phyloP scores from a whole-genome alignment of 2,329 filamentous ascomycete genomes.

The Neurospora sp. region DNA sequence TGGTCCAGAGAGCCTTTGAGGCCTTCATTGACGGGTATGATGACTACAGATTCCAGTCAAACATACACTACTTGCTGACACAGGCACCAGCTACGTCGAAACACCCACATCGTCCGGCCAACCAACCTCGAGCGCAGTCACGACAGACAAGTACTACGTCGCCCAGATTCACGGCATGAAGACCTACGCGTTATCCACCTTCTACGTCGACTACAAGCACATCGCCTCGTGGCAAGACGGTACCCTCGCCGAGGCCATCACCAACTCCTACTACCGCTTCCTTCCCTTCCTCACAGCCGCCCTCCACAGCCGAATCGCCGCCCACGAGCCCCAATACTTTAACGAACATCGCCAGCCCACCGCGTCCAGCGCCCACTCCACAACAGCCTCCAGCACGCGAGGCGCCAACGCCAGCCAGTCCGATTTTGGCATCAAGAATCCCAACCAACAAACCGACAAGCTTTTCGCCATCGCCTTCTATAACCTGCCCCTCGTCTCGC shows the following conservation, averaged over 20 bases:
- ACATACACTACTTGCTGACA: constrained; percentile 1
- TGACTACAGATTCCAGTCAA: constrained; percentile 16
- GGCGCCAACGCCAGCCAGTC: constrained; percentile 49
- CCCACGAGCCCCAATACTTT: constrained; percentile 91
- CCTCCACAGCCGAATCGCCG: constrained; percentile 85
- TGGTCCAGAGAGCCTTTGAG: constrained; percentile 68
- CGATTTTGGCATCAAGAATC: constrained; percentile 63
- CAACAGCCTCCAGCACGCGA: constrained; percentile 53
- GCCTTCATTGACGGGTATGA: constrained; percentile 66
- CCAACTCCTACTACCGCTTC: constrained; percentile 89
- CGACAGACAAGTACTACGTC: constrained; percentile 75
- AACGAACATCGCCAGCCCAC: constrained; percentile 81
- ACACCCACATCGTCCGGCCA: constrained; percentile 53
- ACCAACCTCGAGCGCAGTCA: constrained; percentile 58
- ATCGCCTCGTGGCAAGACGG: constrained; percentile 67
- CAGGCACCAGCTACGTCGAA: constrained; percentile 48
- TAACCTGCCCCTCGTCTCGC: constrained; percentile 78
- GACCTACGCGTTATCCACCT: constrained; percentile 65
- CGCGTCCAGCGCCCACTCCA: constrained; percentile 60
- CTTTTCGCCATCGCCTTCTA: constrained; percentile 90
- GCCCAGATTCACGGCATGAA: constrained; percentile 73
- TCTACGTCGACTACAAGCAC: constrained; percentile 83
- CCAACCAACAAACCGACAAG: constrained; percentile 94
- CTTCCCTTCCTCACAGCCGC: constrained; percentile 82
- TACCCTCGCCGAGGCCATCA: constrained; percentile 74